phyloP scores from a whole-genome alignment of 31 red algal genomes.

The Odonthalia washingtoniensis region DNA sequence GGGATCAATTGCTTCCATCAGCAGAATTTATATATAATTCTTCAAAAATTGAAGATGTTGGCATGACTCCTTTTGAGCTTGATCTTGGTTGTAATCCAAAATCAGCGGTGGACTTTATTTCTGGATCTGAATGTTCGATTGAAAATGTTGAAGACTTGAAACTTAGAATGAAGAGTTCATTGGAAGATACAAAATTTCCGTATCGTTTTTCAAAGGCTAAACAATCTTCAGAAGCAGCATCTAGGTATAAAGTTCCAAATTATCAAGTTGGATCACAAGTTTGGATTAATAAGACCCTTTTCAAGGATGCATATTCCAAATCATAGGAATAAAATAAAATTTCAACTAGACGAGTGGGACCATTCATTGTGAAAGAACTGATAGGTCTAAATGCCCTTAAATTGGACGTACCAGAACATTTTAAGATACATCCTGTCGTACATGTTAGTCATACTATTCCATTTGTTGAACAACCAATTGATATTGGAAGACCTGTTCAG shows the following conservation, averaged over 20 bases:
- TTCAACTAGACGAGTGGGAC: constrained; percentile 24
- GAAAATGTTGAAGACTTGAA: constrained; percentile 1
- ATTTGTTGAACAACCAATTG: constrained; percentile 18
- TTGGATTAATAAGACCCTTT: constrained; percentile 15
- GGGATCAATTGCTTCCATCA: constrained; percentile 7
- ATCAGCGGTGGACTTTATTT: constrained; percentile 13
- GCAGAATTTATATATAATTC: constrained; percentile 15
- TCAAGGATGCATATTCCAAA: constrained; percentile 13
- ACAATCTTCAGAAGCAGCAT: not conserved
- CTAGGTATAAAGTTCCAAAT: not conserved
- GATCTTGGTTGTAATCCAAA: constrained; percentile 24
- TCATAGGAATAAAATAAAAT: constrained; percentile 16
- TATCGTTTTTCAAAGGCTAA: not conserved
- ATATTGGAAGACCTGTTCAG: not conserved
- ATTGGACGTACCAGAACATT: constrained; percentile 20
- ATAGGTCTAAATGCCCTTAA: constrained; percentile 25
- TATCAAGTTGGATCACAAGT: constrained; percentile 40
- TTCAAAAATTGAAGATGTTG: constrained; percentile 1
- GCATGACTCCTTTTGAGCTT: constrained; percentile 23
- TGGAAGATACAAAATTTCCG: constrained; percentile 38
- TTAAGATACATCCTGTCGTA: constrained; percentile 19
- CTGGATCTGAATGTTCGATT: not conserved
- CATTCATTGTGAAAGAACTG: constrained; percentile 28
- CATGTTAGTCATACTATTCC: constrained; percentile 28
- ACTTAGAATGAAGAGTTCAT: not conserved